A percentile compares a stretch with the other conserved stretches of the same genome.
These are phyloP conservation scores for Phytopythium cucurbitacearum DNA, from an alignment of 352 stramenopile genomes.

Conservation along the genomic window DNA sequence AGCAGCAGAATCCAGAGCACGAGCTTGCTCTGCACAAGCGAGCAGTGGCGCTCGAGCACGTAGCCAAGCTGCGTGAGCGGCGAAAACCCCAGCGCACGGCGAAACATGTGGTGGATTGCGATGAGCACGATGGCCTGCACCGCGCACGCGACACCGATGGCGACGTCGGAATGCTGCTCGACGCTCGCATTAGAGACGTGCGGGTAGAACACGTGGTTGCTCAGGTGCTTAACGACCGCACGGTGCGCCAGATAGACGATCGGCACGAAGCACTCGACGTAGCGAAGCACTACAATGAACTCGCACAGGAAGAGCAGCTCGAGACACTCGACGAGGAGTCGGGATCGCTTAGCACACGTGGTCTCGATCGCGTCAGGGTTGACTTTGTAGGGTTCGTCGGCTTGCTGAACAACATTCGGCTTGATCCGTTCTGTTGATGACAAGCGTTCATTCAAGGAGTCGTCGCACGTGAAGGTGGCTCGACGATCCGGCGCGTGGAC, in stretches of 20 bases:
- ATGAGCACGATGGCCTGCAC: constrained; percentile 9
- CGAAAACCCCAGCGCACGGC: constrained; percentile 14
- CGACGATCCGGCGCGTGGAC: too few species aligned
- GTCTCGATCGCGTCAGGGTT: too few species aligned
- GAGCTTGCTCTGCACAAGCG: constrained; percentile 16
- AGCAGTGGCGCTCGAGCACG: constrained; percentile 17
- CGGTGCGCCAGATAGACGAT: constrained; percentile 16
- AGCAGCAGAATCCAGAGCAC: constrained; percentile 24
- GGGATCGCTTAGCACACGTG: too few species aligned
- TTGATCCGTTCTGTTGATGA: too few species aligned
- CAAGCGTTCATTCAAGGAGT: too few species aligned
- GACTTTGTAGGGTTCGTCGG: too few species aligned
- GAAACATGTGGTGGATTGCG: constrained; percentile 12
- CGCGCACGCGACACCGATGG: constrained; percentile 11
- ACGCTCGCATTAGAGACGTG: constrained; percentile 5
- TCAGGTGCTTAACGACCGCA: constrained; percentile 10
- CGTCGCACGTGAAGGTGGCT: too few species aligned
- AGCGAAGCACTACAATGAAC: constrained; percentile 17
- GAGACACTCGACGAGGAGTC: constrained; percentile 8
- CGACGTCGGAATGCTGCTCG: background rate
- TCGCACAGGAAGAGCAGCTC: constrained; percentile 22
- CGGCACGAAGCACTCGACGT: constrained; percentile 20
- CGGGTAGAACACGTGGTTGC: constrained; percentile 12
- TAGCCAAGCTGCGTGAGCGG: constrained; percentile 16
- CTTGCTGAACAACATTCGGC: too few species aligned